Percentiles rank a stretch among this genome's conserved stretches.
Evolutionary conservation across 2,329 filamentous ascomycete genomes (phyloP).

Genomic region (Tolypocladium pustulatum): DNA sequence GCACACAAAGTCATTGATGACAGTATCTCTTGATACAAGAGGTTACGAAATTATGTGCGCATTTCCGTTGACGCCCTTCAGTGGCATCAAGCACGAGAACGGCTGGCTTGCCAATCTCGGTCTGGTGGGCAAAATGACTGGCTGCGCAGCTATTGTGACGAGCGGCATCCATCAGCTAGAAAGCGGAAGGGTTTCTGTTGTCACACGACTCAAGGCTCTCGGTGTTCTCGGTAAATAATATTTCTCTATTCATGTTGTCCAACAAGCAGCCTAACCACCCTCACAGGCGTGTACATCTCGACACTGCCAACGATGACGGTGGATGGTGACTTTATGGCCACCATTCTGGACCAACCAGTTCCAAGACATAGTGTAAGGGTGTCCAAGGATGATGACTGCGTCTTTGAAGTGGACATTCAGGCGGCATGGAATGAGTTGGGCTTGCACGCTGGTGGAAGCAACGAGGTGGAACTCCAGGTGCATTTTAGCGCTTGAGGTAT

Average conservation of each 20-base stretch:
- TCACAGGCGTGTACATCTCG: conserved; percentile 62
- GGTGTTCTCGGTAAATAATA: conserved; percentile 54
- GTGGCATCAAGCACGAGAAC: conserved; percentile 18
- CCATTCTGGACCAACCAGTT: conserved; percentile 62
- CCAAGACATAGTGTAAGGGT: conserved; percentile 55
- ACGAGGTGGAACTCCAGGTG: conserved; percentile 64
- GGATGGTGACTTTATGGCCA: conserved; percentile 58
- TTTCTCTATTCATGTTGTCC: not conserved
- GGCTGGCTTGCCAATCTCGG: conserved; percentile 62
- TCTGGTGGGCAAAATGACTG: conserved; percentile 80
- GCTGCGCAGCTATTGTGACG: conserved; percentile 62
- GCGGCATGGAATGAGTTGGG: conserved; percentile 68
- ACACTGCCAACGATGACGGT: conserved; percentile 50
- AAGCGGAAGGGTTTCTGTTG: conserved; percentile 53
- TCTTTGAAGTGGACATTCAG: conserved; percentile 69
- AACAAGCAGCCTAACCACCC: not conserved
- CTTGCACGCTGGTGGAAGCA: conserved; percentile 64
- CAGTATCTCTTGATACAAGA: conserved; percentile 49
- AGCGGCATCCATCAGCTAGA: conserved; percentile 43
- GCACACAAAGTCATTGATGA: conserved; percentile 40
- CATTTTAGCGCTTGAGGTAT: conserved; percentile 32
- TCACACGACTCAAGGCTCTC: conserved; percentile 67
- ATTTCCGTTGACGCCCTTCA: conserved; percentile 53
- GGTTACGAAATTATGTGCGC: conserved; percentile 78
- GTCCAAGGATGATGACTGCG: conserved; percentile 36